phyloP scores from a whole-genome alignment of 106 monocot species.

The Agapanthus africanus region DNA sequence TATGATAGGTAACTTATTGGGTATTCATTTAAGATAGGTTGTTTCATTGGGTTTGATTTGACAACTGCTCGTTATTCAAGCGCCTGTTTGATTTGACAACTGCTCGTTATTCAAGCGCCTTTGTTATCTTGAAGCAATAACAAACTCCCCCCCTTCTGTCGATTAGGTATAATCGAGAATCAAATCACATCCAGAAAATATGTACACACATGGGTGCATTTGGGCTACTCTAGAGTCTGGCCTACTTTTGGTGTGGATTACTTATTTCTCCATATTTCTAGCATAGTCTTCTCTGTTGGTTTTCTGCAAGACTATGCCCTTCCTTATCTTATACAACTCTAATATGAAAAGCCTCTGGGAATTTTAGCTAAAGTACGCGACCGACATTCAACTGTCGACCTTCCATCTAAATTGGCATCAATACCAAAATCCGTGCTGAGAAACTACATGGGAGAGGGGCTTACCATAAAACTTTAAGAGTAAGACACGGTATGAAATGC shows the following conservation, averaged over 20 bases:
- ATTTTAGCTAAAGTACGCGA: background rate
- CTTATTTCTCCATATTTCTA: background rate
- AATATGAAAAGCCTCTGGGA: background rate
- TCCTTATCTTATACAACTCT: background rate
- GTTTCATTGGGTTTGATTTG: too few relatives aligned
- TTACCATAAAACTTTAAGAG: background rate
- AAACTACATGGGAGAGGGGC: background rate
- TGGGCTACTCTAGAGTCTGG: background rate
- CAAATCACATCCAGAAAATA: too few relatives aligned
- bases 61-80: too few relatives aligned
- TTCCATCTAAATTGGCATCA: too few relatives aligned
- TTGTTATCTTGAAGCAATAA: too few relatives aligned
- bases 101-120: too few relatives aligned
- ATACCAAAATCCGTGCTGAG: background rate
- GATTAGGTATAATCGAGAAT: too few relatives aligned
- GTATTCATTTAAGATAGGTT: too few relatives aligned
- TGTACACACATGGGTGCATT: background rate
- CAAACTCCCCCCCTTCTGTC: too few relatives aligned
- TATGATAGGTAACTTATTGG: too few relatives aligned
- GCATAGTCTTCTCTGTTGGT: background rate
- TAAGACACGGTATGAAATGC: background rate
- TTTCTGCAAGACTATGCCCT: background rate
- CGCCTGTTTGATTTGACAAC: too few relatives aligned
- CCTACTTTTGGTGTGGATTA: background rate
- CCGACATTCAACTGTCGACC: background rate